Percentiles rank a stretch among this genome's conserved stretches.
Conservation (phyloP, 2,329 filamentous ascomycete species). For the Endocalyx cinctus region DNA sequence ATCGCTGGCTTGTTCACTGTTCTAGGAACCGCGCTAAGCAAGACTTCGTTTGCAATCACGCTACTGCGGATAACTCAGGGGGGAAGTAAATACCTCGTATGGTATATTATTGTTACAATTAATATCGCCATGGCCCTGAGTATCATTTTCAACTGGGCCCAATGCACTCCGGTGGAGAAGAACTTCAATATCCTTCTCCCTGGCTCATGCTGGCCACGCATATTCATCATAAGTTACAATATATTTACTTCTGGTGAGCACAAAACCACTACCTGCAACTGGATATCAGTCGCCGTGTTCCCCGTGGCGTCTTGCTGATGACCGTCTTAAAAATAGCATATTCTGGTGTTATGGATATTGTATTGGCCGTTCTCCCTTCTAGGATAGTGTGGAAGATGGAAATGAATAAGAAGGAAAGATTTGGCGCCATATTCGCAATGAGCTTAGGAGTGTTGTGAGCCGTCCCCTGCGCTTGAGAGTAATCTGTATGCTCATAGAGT, state of each 20-base stretch:
- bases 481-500: neutral
- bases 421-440: slow-evolving; percentile 37
- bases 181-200: slow-evolving; percentile 19
- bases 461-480: neutral
- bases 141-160: slow-evolving; percentile 24
- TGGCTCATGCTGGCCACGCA: slow-evolving; percentile 27
- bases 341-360: slow-evolving; percentile 34
- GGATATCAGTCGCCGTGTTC: too few species aligned
- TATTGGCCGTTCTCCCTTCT: slow-evolving; percentile 36
- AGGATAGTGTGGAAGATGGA: slow-evolving; percentile 34
- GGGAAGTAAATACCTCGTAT: slow-evolving; percentile 22
- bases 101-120: slow-evolving; percentile 28
- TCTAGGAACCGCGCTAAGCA: slow-evolving; percentile 28
- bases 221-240: slow-evolving; percentile 25
- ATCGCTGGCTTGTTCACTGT: slow-evolving; percentile 21
- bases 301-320: too few species aligned
- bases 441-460: slow-evolving; percentile 38
- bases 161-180: slow-evolving; percentile 26
- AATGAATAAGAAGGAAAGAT: slow-evolving; percentile 36
- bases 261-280: too few species aligned
- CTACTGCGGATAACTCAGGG: slow-evolving; percentile 27
- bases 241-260: slow-evolving; percentile 25
- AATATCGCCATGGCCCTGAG: slow-evolving; percentile 24
- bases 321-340: too few species aligned
- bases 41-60: slow-evolving; percentile 34